Conservation (phyloP, 2,329 filamentous ascomycete species). For the Mycosphaerella sp. region DNA sequence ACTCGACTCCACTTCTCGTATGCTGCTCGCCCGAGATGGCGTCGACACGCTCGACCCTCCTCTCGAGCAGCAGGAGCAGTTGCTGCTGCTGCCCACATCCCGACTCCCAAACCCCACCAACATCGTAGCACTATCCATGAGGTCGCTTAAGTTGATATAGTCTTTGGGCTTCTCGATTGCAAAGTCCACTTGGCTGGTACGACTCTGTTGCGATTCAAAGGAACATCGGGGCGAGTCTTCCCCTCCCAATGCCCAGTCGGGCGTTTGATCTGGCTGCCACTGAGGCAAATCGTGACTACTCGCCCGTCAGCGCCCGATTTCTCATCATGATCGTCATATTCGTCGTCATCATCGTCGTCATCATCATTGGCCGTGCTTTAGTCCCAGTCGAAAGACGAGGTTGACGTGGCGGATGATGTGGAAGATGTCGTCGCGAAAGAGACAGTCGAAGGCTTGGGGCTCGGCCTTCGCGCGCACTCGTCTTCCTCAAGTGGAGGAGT, state of each 20-base stretch:
- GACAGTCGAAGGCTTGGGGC: conserved; percentile 5
- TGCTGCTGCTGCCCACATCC: conserved; percentile 1
- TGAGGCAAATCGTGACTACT: conserved; percentile 13
- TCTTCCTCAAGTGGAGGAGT: background rate
- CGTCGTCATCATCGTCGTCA: no score
- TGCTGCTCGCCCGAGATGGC: conserved; percentile 4
- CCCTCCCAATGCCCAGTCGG: conserved; percentile 12
- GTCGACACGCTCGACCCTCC: conserved; percentile 2
- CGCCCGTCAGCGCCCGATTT: no score
- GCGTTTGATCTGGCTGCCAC: conserved; percentile 15
- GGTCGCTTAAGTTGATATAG: conserved; percentile 14
- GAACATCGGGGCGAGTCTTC: conserved; percentile 16
- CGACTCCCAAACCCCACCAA: conserved; percentile 1
- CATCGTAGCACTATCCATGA: conserved; percentile 1
- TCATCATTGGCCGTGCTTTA: no score
- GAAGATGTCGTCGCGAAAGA: conserved; percentile 1
- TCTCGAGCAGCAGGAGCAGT: background rate
- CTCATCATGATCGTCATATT: no score
- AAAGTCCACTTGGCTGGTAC: conserved; percentile 5
- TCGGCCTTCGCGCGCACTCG: background rate
- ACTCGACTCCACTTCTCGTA: background rate
- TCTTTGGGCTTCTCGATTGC: conserved; percentile 13
- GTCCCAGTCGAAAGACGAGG: conserved; percentile 3
- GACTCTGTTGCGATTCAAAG: conserved; percentile 11
- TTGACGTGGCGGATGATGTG: background rate